Conservation (phyloP, 129 eudicot genomes). For the Solidago caesia region DNA sequence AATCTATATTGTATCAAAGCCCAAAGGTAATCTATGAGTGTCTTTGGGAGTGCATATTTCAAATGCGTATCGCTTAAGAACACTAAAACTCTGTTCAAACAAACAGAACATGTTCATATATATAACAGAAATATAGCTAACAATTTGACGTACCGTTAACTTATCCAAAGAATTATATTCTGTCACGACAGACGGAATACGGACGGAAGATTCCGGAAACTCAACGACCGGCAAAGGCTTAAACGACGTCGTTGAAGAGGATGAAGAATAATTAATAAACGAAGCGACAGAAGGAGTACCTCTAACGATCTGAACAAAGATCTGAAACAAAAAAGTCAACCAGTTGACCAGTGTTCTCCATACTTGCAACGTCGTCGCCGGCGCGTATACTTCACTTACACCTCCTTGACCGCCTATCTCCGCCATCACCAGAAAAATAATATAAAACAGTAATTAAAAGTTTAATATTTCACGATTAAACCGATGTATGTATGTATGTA, state of each 20-base stretch:
- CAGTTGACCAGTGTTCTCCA: slow-evolving; percentile 87
- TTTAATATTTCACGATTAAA: slow-evolving; percentile 13
- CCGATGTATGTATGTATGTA: slow-evolving; percentile 14
- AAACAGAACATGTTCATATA: not conserved
- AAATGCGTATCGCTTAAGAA: too few species aligned
- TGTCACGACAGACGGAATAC: slow-evolving; percentile 25
- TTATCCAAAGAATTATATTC: slow-evolving; percentile 40
- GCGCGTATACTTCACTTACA: slow-evolving; percentile 73
- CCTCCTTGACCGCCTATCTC: slow-evolving; percentile 63
- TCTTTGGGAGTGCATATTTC: too few species aligned
- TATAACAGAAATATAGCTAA: slow-evolving; percentile 13
- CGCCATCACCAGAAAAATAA: slow-evolving; percentile 52
- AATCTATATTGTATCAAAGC: too few species aligned
- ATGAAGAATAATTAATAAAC: slow-evolving; percentile 41
- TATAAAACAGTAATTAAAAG: not conserved
- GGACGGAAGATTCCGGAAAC: slow-evolving; percentile 40
- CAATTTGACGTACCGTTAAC: slow-evolving; percentile 58
- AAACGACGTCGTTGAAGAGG: slow-evolving; percentile 56
- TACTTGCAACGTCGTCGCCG: slow-evolving; percentile 68
- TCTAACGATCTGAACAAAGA: slow-evolving; percentile 87
- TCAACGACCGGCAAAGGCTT: slow-evolving; percentile 85
- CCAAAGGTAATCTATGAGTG: too few species aligned
- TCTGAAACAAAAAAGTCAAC: slow-evolving; percentile 84
- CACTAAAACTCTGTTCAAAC: too few species aligned
- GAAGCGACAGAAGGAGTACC: slow-evolving; percentile 80